A percentile compares a stretch with the other conserved stretches of the same genome.
Evolutionary conservation across 345 rosid species (phyloP).

Genomic region (Dimocarpus longan): DNA sequence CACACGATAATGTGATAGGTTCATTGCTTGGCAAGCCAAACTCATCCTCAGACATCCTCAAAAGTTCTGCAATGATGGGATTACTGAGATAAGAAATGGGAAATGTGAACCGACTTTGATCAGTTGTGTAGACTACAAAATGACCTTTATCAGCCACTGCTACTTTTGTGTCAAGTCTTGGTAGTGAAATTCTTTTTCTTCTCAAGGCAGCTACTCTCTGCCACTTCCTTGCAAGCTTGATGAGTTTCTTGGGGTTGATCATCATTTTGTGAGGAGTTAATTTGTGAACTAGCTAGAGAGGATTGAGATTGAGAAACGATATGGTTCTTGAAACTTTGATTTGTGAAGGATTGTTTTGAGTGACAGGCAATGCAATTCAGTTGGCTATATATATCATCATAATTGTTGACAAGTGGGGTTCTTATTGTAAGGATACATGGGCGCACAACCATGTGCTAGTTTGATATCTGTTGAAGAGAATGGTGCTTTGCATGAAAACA

Average conservation of each 20-base stretch:
- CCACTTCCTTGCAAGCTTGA: not conserved
- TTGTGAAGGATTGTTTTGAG: not conserved
- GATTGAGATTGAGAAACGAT: no score
- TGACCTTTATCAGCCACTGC: no score
- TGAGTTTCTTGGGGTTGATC: slow-evolving; percentile 3
- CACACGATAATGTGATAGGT: not conserved
- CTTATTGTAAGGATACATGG: not conserved
- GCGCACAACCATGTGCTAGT: slow-evolving; percentile 8
- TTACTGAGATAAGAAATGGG: not conserved
- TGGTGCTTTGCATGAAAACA: not conserved
- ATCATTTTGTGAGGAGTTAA: not conserved
- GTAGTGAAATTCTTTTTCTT: no score
- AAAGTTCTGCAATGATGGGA: not conserved
- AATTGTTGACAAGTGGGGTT: not conserved
- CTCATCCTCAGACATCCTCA: not conserved
- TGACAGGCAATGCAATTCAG: not conserved
- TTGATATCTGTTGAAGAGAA: not conserved
- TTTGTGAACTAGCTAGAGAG: not conserved
- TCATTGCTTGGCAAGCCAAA: not conserved
- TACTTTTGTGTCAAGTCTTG: no score
- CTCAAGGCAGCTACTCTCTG: no score
- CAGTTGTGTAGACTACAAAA: no score
- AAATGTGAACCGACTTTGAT: not conserved
- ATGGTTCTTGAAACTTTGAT: not conserved
- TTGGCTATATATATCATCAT: slow-evolving; percentile 1